Conservation (phyloP, 176 grass and related monocot genomes). For the Hsuehochloa calcarea region DNA sequence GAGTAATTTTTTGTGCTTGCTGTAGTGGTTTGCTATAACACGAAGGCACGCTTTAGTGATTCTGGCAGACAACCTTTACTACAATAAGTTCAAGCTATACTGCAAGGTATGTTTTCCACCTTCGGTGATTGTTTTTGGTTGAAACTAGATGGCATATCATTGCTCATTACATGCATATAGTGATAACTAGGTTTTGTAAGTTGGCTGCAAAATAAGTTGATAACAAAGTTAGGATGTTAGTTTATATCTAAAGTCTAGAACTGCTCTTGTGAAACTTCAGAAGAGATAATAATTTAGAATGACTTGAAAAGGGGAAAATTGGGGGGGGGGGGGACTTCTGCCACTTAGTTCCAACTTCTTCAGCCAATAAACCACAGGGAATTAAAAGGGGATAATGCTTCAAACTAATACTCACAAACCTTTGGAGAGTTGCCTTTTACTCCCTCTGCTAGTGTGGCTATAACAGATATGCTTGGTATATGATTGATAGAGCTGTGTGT, state of each 20-base stretch:
- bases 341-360: neutral
- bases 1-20: conserved; percentile 24
- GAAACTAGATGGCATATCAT: neutral
- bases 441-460: neutral
- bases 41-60: conserved; percentile 94
- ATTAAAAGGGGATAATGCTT: neutral
- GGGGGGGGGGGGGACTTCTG: neutral
- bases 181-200: conserved; percentile 1
- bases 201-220: conserved; percentile 2
- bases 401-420: conserved; percentile 14
- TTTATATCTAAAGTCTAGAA: conserved; percentile 1
- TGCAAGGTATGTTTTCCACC: conserved; percentile 74
- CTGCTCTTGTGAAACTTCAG: neutral
- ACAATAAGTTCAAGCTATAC: conserved; percentile 90
- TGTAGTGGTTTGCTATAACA: conserved; percentile 98
- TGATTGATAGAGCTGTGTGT: neutral
- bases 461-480: neutral
- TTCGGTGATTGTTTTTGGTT: neutral
- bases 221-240: neutral
- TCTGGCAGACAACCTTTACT: conserved; percentile 84
- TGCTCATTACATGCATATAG: neutral
- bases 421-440: neutral
- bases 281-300: neutral
- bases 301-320: neutral
- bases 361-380: neutral